Conservation (phyloP, 2,329 filamentous ascomycete genomes). For the Ascochyta lentis region DNA sequence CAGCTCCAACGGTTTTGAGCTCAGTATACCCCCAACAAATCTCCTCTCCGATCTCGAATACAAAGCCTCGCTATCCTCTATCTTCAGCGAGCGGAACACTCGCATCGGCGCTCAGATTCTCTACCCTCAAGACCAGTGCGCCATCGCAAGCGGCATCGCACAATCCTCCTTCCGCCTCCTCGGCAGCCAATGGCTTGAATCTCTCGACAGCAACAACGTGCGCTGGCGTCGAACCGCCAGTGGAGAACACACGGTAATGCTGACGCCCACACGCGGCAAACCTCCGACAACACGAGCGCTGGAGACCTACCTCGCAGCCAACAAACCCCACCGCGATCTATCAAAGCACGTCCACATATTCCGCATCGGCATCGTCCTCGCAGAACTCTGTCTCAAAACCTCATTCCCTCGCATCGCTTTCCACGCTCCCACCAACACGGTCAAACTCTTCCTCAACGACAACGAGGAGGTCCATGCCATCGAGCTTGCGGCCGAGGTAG, state of each 20-base stretch:
- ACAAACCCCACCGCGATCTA: constrained; percentile 19
- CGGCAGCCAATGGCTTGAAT: constrained; percentile 33
- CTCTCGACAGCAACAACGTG: constrained; percentile 31
- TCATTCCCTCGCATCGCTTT: constrained; percentile 27
- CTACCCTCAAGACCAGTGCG: constrained; percentile 34
- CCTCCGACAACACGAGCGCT: constrained; percentile 21
- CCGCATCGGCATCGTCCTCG: constrained; percentile 35
- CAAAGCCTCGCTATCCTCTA: constrained; percentile 31
- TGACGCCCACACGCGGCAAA: constrained; percentile 26
- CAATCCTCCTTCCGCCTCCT: constrained; percentile 32
- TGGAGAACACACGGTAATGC: constrained; percentile 32
- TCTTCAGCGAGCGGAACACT: constrained; percentile 21
- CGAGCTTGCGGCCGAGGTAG: constrained; percentile 33
- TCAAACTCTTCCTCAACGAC: constrained; percentile 24
- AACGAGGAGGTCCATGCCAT: constrained; percentile 24
- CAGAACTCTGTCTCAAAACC: constrained; percentile 31
- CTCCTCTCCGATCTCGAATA: constrained; percentile 32
- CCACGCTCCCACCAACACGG: constrained; percentile 11
- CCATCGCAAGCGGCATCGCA: constrained; percentile 32
- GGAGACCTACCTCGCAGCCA: constrained; percentile 18
- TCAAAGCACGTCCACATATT: constrained; percentile 35
- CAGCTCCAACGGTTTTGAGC: constrained; percentile 28
- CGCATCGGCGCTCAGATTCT: constrained; percentile 30
- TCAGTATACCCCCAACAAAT: constrained; percentile 24
- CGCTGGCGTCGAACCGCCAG: constrained; percentile 27